These are phyloP conservation scores for Hibiscus tridactylites DNA, from an alignment of 345 rosid species.

Conservation along the genomic window DNA sequence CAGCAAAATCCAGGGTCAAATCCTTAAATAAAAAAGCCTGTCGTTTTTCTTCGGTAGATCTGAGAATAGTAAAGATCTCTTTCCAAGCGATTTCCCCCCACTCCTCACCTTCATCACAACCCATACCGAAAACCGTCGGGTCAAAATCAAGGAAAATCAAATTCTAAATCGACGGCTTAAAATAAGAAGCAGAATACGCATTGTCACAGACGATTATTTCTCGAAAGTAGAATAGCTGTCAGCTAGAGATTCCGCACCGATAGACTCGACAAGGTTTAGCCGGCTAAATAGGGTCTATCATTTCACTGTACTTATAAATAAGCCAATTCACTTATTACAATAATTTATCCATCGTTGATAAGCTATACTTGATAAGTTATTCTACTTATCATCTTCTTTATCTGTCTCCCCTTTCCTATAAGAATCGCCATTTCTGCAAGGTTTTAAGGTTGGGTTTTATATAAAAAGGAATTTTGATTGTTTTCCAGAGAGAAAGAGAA, in stretches of 20 bases:
- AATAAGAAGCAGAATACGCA: neutral
- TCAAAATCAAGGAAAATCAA: neutral
- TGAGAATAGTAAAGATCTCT: constrained; percentile 18
- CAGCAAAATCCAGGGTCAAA: constrained; percentile 22
- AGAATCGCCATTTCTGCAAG: constrained; percentile 41
- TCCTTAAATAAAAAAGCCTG: constrained; percentile 21
- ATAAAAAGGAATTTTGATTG: constrained; percentile 10
- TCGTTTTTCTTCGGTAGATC: constrained; percentile 27
- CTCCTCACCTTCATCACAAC: neutral
- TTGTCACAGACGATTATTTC: constrained; percentile 9
- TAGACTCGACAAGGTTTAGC: constrained; percentile 24
- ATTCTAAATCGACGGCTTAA: neutral
- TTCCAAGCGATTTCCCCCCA: neutral
- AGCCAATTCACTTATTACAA: rapidly evolving
- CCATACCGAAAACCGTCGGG: neutral
- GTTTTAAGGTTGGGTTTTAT: constrained; percentile 3
- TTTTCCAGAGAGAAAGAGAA: constrained; percentile 15
- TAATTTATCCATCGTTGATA: rapidly evolving
- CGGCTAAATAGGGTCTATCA: constrained; percentile 46
- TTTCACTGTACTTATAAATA: constrained; percentile 22
- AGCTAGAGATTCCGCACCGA: constrained; percentile 74
- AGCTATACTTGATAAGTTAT: rapidly evolving
- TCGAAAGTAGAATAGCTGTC: constrained; percentile 36
- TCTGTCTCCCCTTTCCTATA: constrained; percentile 46
- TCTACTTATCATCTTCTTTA: constrained; percentile 12